Evolutionary conservation across 352 stramenopile genomes (phyloP).

Genomic region (Pythium insidiosum): DNA sequence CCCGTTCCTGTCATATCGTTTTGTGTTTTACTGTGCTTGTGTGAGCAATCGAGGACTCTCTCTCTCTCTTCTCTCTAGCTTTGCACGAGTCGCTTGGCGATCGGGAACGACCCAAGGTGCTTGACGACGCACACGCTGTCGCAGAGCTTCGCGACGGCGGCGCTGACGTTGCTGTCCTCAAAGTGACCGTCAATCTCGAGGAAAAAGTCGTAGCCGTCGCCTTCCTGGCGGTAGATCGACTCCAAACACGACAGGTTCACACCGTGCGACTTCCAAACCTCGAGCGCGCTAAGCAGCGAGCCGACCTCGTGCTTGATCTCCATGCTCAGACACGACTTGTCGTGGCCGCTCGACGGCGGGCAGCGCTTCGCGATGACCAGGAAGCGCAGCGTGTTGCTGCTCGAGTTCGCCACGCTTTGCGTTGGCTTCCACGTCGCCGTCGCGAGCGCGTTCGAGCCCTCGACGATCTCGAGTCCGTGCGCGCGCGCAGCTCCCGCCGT

Average conservation of each 20-base stretch:
- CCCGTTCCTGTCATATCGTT: too few relatives aligned
- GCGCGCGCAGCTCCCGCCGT: conserved; percentile 33
- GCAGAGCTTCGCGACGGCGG: conserved; percentile 46
- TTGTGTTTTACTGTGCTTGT: background rate
- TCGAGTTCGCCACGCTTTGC: conserved; percentile 11
- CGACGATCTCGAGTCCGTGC: conserved; percentile 33
- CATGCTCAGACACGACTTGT: conserved; percentile 84
- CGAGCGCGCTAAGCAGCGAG: conserved; percentile 63
- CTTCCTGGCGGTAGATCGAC: conserved; percentile 73
- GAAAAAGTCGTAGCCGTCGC: conserved; percentile 81
- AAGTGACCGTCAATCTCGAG: conserved; percentile 75
- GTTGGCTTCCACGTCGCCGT: conserved; percentile 31
- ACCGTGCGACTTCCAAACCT: conserved; percentile 73
- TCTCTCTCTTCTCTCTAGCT: conserved; percentile 20
- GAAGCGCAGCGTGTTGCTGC: conserved; percentile 61
- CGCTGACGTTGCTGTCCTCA: conserved; percentile 52
- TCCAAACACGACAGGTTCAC: conserved; percentile 84
- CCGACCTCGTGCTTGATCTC: conserved; percentile 84
- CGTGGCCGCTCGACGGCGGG: conserved; percentile 51
- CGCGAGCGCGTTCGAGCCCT: conserved; percentile 37
- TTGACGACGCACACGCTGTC: conserved; percentile 50
- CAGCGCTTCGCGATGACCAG: conserved; percentile 63
- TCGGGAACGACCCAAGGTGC: conserved; percentile 76
- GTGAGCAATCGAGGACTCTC: too few relatives aligned
- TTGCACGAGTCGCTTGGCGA: conserved; percentile 35